phyloP scores from a whole-genome alignment of 2,329 filamentous ascomycete genomes.

The Plectosphaerella cucumerina region DNA sequence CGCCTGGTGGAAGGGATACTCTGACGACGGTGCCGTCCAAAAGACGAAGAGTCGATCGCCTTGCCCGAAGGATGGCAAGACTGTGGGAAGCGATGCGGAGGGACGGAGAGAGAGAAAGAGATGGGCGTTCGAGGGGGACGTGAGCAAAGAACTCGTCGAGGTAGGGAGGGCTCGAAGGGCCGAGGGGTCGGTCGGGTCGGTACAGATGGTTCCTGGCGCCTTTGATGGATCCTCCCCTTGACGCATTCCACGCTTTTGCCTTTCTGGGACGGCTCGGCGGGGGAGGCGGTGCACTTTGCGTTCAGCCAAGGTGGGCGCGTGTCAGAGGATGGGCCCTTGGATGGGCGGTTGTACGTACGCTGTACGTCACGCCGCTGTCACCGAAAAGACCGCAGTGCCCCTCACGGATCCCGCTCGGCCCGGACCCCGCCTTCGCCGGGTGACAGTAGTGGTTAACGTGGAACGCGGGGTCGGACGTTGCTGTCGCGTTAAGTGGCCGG shows the following conservation, averaged over 20 bases:
- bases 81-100: neutral
- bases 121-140: neutral
- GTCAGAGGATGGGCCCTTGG: neutral
- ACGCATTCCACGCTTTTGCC: neutral
- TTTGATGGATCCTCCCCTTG: neutral
- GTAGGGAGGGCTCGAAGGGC: neutral
- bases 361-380: neutral
- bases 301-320: neutral
- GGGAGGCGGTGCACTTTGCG: conserved; percentile 1
- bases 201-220: neutral
- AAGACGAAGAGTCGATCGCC: no score
- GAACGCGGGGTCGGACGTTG: neutral
- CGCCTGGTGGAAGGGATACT: no score
- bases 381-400: neutral
- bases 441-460: neutral
- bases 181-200: neutral
- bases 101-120: neutral
- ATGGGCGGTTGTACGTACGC: neutral
- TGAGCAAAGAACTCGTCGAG: neutral
- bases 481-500: neutral
- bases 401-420: neutral
- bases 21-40: no score
- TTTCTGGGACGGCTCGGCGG: conserved; percentile 1
- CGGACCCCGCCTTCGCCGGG: neutral
- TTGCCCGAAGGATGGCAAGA: neutral